These are phyloP conservation scores for Vicia villosa DNA, from an alignment of 306 rosid genomes.

Conservation along the genomic window DNA sequence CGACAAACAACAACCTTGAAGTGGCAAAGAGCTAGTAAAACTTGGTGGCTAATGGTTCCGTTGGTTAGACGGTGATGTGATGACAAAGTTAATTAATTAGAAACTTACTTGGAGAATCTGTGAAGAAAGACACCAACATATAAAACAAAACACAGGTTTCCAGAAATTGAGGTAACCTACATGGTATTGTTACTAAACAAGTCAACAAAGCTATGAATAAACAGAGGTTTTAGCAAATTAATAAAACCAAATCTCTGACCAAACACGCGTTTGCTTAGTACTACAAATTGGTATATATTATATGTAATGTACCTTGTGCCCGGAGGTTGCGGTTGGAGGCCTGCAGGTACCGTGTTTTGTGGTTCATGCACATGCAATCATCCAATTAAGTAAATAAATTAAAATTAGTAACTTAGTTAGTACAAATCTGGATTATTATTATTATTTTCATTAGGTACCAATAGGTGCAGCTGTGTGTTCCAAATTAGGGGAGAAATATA, in stretches of 20 bases:
- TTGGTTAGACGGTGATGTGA: background rate
- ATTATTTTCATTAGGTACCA: slow-evolving; percentile 37
- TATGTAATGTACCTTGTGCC: slow-evolving; percentile 32
- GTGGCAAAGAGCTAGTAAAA: slow-evolving; percentile 20
- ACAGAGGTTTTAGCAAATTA: slow-evolving; percentile 24
- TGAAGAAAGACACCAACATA: slow-evolving; percentile 26
- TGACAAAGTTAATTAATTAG: background rate
- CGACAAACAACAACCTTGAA: background rate
- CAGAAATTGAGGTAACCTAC: slow-evolving; percentile 47
- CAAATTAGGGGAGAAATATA: background rate
- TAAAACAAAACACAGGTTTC: slow-evolving; percentile 42
- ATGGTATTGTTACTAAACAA: slow-evolving; percentile 36
- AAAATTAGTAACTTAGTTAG: slow-evolving; percentile 4
- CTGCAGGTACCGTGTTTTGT: slow-evolving; percentile 56
- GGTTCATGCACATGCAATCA: slow-evolving; percentile 66
- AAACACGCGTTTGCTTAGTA: slow-evolving; percentile 28
- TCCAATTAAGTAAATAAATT: background rate
- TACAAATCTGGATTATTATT: slow-evolving; percentile 30
- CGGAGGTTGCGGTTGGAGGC: slow-evolving; percentile 44
- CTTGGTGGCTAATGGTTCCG: background rate
- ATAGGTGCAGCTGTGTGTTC: slow-evolving; percentile 31
- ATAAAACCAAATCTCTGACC: slow-evolving; percentile 34
- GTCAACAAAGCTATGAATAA: slow-evolving; percentile 40
- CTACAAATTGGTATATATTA: slow-evolving; percentile 32
- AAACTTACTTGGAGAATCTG: slow-evolving; percentile 29